Conservation (phyloP, 1,139 yeast species). For the Candida glucosophila region DNA sequence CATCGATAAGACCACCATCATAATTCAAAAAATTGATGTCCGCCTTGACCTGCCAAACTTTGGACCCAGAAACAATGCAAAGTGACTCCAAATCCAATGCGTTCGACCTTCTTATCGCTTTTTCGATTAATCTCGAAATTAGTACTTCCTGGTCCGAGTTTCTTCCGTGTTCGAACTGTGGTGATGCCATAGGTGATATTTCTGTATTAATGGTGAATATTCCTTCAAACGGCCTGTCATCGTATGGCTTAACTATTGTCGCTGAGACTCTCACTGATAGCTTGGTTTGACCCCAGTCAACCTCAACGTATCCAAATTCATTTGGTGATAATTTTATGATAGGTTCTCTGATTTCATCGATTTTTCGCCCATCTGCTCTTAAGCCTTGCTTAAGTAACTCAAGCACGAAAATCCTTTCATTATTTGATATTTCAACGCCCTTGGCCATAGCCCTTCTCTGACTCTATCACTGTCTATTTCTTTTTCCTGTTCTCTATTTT, state of each 20-base stretch:
- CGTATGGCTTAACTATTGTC: conserved; percentile 73
- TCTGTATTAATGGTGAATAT: conserved; percentile 77
- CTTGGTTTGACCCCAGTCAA: conserved; percentile 64
- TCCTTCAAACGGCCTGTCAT: conserved; percentile 93
- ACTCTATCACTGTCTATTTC: too few species aligned
- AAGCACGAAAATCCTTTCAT: conserved; percentile 55
- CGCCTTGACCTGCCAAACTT: conserved; percentile 86
- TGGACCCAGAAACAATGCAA: conserved; percentile 84
- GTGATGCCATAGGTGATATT: conserved; percentile 81
- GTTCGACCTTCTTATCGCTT: conserved; percentile 81
- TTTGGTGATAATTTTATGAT: conserved; percentile 51
- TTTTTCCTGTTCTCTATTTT: too few species aligned
- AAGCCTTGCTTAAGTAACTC: conserved; percentile 54
- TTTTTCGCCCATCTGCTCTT: conserved; percentile 62
- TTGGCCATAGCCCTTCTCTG: conserved; percentile 34
- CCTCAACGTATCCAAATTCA: conserved; percentile 75
- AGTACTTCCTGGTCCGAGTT: conserved; percentile 72
- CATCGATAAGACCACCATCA: conserved; percentile 90
- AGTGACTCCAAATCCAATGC: conserved; percentile 86
- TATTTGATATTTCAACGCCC: conserved; percentile 53
- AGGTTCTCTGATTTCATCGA: conserved; percentile 58
- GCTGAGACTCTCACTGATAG: conserved; percentile 76
- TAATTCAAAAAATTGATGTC: conserved; percentile 82
- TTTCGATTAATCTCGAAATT: conserved; percentile 76
- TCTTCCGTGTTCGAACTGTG: conserved; percentile 67